phyloP scores from a whole-genome alignment of 1,284 basidiomycete genomes.

The Abortiporus biennis region DNA sequence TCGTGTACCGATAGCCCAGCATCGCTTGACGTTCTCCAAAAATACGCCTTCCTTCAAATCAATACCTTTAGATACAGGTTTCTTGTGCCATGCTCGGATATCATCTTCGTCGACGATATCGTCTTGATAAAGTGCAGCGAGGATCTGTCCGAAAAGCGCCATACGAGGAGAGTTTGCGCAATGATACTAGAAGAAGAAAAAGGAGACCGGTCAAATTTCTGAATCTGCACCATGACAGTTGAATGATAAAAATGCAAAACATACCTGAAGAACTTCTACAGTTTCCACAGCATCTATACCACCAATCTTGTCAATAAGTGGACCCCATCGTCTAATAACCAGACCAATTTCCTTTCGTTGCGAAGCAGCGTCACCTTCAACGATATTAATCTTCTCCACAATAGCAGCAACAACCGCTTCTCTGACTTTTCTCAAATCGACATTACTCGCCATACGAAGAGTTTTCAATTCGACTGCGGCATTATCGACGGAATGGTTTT shows the following conservation, averaged over 20 bases:
- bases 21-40: constrained; percentile 54
- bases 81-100: constrained; percentile 64
- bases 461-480: constrained; percentile 92
- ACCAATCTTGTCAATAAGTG: constrained; percentile 67
- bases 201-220: constrained; percentile 6
- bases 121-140: constrained; percentile 69
- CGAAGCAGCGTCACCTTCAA: constrained; percentile 41
- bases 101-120: constrained; percentile 79
- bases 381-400: constrained; percentile 58
- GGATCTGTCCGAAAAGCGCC: constrained; percentile 67
- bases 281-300: constrained; percentile 74
- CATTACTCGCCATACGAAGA: constrained; percentile 90
- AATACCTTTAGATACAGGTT: constrained; percentile 42
- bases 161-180: constrained; percentile 57
- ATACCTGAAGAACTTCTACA: constrained; percentile 62
- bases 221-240: background rate
- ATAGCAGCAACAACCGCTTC: constrained; percentile 74
- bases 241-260: constrained; percentile 15
- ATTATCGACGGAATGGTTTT: constrained; percentile 87
- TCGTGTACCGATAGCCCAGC: constrained; percentile 63
- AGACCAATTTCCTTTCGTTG: constrained; percentile 59
- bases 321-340: constrained; percentile 65
- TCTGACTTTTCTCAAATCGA: constrained; percentile 70
- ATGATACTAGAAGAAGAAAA: constrained; percentile 37
- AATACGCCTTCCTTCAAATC: constrained; percentile 33